A percentile compares a stretch with the other conserved stretches of the same genome.
These are phyloP conservation scores for Gypsophila paniculata DNA, from an alignment of 179 eudicot genomes.

Conservation along the genomic window DNA sequence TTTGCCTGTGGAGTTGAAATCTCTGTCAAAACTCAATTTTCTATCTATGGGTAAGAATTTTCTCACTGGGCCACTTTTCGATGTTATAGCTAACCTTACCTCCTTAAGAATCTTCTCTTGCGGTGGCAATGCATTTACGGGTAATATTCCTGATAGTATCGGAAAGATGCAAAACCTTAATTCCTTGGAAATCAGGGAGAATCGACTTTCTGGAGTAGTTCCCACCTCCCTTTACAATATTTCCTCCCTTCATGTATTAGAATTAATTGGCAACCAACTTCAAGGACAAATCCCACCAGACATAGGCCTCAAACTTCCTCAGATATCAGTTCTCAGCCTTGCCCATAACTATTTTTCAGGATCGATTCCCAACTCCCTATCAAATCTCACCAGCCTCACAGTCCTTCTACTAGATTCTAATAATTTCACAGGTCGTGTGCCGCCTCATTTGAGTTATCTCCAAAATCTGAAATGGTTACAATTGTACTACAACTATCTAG, in stretches of 20 bases:
- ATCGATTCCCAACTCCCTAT: conserved; percentile 34
- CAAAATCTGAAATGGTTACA: neutral
- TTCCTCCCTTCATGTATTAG: conserved; percentile 22
- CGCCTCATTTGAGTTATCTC: conserved; percentile 9
- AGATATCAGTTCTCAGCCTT: conserved; percentile 23
- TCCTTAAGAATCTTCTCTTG: neutral
- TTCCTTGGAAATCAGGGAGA: neutral
- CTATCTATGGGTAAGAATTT: neutral
- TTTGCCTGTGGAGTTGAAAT: too few species aligned
- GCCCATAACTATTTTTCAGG: conserved; percentile 30
- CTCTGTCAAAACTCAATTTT: conserved; percentile 4
- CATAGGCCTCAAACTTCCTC: conserved; percentile 32
- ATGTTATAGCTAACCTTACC: conserved; percentile 10
- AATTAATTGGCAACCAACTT: conserved; percentile 17
- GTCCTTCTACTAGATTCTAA: neutral
- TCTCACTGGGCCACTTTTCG: neutral
- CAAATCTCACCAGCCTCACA: conserved; percentile 33
- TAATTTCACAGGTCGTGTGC: conserved; percentile 21
- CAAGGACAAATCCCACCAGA: conserved; percentile 35
- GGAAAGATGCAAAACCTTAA: too few species aligned
- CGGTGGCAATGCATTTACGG: neutral
- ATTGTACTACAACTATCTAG: conserved; percentile 17
- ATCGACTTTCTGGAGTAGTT: conserved; percentile 23
- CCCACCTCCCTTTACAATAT: conserved; percentile 33
- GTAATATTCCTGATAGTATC: neutral